A percentile compares a stretch with the other conserved stretches of the same genome.
phyloP scores from a whole-genome alignment of 139 green algal species.

The Chlamydomonas sp. region DNA sequence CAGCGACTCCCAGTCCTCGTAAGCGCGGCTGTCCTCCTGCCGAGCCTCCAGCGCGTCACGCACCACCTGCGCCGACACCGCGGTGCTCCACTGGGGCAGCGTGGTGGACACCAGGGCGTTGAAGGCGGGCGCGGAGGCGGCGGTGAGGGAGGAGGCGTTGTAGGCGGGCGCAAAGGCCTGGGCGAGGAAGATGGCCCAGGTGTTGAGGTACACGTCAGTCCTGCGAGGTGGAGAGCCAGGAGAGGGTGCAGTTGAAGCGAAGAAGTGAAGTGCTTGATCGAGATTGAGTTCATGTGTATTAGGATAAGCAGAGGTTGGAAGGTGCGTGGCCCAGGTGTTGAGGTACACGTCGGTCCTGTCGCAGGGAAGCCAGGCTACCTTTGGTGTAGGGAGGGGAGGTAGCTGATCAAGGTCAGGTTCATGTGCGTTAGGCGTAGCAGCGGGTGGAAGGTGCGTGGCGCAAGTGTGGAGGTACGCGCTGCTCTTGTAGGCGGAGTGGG shows the following conservation, averaged over 20 bases:
- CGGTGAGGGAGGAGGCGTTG: neutral
- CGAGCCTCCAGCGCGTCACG: conserved; percentile 28
- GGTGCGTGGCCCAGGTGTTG: conserved; percentile 52
- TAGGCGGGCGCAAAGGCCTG: neutral
- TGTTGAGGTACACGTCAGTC: conserved; percentile 48
- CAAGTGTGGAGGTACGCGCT: conserved; percentile 43
- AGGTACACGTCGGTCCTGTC: conserved; percentile 39
- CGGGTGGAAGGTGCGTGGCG: too few relatives aligned
- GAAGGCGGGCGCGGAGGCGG: neutral
- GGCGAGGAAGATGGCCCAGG: conserved; percentile 50
- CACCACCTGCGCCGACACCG: conserved; percentile 33
- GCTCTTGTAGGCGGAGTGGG: too few relatives aligned
- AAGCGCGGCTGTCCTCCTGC: neutral
- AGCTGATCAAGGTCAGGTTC: neutral
- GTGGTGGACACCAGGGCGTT: neutral
- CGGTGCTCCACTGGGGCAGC: conserved; percentile 27
- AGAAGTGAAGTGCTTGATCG: neutral
- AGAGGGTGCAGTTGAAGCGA: neutral
- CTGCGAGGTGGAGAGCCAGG: neutral
- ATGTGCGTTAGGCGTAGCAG: too few relatives aligned
- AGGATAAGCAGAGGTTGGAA: too few relatives aligned
- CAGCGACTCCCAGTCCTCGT: conserved; percentile 34
- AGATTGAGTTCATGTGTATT: neutral
- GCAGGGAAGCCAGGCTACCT: neutral
- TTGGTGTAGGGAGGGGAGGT: neutral